Evolutionary conservation across 257 asterid species (phyloP).

Genomic region (Salvia miltiorrhiza): DNA sequence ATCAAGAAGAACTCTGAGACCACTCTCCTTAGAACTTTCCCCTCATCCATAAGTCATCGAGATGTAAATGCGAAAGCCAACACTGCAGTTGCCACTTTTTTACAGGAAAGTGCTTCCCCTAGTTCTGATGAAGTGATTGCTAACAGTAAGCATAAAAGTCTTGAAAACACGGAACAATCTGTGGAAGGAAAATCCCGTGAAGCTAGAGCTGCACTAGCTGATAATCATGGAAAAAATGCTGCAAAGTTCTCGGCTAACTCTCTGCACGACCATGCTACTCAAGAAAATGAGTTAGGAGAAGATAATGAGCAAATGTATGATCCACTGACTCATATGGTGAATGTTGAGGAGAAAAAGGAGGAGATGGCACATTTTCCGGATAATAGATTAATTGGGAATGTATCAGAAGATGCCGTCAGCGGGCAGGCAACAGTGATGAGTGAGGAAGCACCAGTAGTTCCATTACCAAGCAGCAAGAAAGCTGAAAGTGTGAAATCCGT

Average conservation of each 20-base stretch:
- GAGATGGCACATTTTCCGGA: background rate
- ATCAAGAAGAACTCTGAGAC: slow-evolving; percentile 39
- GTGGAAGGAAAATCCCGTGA: slow-evolving; percentile 19
- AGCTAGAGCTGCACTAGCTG: slow-evolving; percentile 10
- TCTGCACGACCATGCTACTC: slow-evolving; percentile 1
- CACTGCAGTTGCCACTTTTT: slow-evolving; percentile 17
- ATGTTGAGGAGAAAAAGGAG: slow-evolving; percentile 6
- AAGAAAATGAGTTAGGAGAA: slow-evolving; percentile 20
- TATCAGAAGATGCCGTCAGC: slow-evolving; percentile 27
- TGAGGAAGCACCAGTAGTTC: slow-evolving; percentile 33
- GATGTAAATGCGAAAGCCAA: slow-evolving; percentile 30
- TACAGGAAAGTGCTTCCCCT: slow-evolving; percentile 26
- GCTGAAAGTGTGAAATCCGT: slow-evolving; percentile 9
- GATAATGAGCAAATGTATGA: slow-evolving; percentile 10
- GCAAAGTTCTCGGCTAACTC: background rate
- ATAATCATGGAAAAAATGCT: background rate
- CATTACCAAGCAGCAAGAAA: slow-evolving; percentile 21
- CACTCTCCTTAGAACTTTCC: slow-evolving; percentile 36
- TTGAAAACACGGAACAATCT: slow-evolving; percentile 12
- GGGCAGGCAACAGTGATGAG: slow-evolving; percentile 37
- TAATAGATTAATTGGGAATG: slow-evolving; percentile 22
- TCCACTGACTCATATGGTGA: background rate
- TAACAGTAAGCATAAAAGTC: slow-evolving; percentile 13
- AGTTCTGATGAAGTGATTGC: slow-evolving; percentile 21
- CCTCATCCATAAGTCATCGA: slow-evolving; percentile 37